phyloP scores from a whole-genome alignment of 2,329 filamentous ascomycete genomes.

The Scedosporium boydii region DNA sequence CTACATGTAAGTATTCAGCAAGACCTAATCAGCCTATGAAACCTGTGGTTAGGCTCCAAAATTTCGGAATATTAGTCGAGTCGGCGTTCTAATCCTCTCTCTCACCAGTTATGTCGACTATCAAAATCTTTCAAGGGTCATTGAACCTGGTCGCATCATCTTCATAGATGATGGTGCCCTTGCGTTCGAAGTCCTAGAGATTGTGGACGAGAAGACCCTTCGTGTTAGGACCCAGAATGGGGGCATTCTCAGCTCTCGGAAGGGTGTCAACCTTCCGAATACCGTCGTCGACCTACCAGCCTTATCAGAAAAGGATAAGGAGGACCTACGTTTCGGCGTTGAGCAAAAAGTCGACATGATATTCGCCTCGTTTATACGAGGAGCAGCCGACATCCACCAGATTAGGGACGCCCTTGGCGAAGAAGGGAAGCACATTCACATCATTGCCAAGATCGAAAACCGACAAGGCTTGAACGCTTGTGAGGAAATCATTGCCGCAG shows the following conservation, averaged over 20 bases:
- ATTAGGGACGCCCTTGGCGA: constrained; percentile 78
- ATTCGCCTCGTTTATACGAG: constrained; percentile 86
- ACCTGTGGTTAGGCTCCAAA: no score
- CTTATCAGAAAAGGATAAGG: constrained; percentile 85
- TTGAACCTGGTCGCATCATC: constrained; percentile 80
- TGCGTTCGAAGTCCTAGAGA: constrained; percentile 83
- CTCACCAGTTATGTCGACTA: constrained; percentile 83
- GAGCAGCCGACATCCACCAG: constrained; percentile 71
- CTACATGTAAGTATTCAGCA: constrained; percentile 3
- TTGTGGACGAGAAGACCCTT: constrained; percentile 82
- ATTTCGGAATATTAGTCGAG: no score
- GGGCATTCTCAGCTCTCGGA: constrained; percentile 78
- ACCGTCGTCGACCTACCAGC: constrained; percentile 87
- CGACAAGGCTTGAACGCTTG: constrained; percentile 19
- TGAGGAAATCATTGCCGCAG: constrained; percentile 1
- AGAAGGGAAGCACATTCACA: constrained; percentile 85
- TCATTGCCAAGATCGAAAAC: constrained; percentile 96
- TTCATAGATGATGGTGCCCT: constrained; percentile 98
- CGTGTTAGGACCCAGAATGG: constrained; percentile 87
- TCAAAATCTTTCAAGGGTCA: constrained; percentile 99
- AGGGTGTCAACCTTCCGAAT: constrained; percentile 89
- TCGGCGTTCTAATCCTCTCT: no score
- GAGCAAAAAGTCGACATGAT: constrained; percentile 94
- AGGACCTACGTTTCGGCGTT: constrained; percentile 76
- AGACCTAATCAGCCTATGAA: no score